Conservation (phyloP, 352 stramenopile genomes). For the Phytophthora pini region DNA sequence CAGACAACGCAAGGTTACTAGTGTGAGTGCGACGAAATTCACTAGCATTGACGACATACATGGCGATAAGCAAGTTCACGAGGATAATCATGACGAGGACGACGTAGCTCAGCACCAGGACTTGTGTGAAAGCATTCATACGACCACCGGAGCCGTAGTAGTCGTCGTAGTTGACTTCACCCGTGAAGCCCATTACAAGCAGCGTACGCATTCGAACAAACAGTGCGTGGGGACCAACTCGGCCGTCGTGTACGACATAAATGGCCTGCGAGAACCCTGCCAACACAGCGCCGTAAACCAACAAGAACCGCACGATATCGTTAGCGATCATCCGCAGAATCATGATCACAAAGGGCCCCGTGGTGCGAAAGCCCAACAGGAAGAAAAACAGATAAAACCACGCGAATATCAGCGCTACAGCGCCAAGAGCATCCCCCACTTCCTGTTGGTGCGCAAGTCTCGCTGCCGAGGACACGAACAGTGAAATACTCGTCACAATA, state of each 20-base stretch:
- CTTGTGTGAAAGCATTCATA: slow-evolving; percentile 55
- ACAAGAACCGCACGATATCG: slow-evolving; percentile 65
- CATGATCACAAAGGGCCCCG: slow-evolving; percentile 74
- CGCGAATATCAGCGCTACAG: slow-evolving; percentile 56
- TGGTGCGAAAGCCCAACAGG: slow-evolving; percentile 64
- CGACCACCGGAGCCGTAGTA: slow-evolving; percentile 49
- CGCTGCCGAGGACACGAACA: slow-evolving; percentile 42
- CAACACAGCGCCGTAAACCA: slow-evolving; percentile 64
- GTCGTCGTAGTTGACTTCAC: slow-evolving; percentile 69
- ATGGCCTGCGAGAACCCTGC: slow-evolving; percentile 60
- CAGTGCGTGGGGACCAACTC: slow-evolving; percentile 33
- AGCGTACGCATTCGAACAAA: slow-evolving; percentile 59
- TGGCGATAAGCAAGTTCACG: slow-evolving; percentile 72
- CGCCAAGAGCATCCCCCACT: slow-evolving; percentile 49
- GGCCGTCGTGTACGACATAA: slow-evolving; percentile 61
- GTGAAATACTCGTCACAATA: slow-evolving; percentile 39
- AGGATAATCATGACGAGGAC: slow-evolving; percentile 73
- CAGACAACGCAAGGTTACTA: slow-evolving; percentile 1
- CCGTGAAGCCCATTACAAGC: slow-evolving; percentile 62
- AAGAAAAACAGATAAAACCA: slow-evolving; percentile 81
- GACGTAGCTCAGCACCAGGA: slow-evolving; percentile 67
- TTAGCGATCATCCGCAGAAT: slow-evolving; percentile 68
- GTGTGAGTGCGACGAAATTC: not conserved
- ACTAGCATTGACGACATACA: slow-evolving; percentile 31
- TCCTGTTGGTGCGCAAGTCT: slow-evolving; percentile 29